Percentiles rank a stretch among this genome's conserved stretches.
phyloP scores from a whole-genome alignment of 331 rosid species.

The Spiraea crenata region DNA sequence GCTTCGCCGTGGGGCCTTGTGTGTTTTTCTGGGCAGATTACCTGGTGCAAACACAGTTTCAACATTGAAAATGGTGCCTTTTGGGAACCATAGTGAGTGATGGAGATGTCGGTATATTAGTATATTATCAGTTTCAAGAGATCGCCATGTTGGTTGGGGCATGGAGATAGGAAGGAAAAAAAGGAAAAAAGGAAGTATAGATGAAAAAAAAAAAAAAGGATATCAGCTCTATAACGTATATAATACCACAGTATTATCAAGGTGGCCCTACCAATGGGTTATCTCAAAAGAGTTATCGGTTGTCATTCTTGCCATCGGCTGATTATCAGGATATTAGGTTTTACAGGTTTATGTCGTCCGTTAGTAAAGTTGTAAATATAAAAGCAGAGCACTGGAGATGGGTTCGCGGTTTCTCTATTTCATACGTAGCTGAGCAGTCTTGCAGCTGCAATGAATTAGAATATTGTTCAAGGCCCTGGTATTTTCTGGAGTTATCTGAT shows the following conservation, averaged over 20 bases:
- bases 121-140: slow-evolving; percentile 31
- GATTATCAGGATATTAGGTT: slow-evolving; percentile 33
- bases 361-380: slow-evolving; percentile 48
- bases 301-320: slow-evolving; percentile 27
- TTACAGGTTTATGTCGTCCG: slow-evolving; percentile 21
- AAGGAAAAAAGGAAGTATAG: slow-evolving; percentile 18
- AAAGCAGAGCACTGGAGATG: neutral
- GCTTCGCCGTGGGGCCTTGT: slow-evolving; percentile 47
- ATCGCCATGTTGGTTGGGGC: slow-evolving; percentile 29
- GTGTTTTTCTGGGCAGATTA: slow-evolving; percentile 48
- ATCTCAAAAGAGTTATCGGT: slow-evolving; percentile 33
- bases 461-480: neutral
- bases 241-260: slow-evolving; percentile 19
- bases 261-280: slow-evolving; percentile 17
- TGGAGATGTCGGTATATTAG: slow-evolving; percentile 18
- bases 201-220: slow-evolving; percentile 17
- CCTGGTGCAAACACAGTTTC: slow-evolving; percentile 33
- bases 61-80: slow-evolving; percentile 30
- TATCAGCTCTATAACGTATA: slow-evolving; percentile 13
- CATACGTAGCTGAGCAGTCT: neutral
- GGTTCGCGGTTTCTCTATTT: neutral
- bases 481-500: neutral
- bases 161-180: slow-evolving; percentile 9
- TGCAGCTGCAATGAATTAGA: neutral
- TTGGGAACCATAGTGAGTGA: slow-evolving; percentile 29